Evolutionary conservation across 768 basidiomycete genomes (phyloP).

Genomic region (Calocera cornea): DNA sequence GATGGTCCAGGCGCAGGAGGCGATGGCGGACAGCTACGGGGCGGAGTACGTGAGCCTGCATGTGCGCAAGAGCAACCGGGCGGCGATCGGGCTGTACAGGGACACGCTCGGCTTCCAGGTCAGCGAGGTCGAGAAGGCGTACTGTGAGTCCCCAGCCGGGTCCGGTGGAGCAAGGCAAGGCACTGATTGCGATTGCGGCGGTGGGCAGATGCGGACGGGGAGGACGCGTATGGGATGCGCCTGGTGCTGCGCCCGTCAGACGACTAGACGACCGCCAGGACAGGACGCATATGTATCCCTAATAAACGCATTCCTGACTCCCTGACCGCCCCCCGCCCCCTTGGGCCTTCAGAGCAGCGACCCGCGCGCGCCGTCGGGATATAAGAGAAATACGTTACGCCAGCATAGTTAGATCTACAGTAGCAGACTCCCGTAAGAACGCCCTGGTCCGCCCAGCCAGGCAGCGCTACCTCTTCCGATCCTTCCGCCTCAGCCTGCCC

Average conservation of each 20-base stretch:
- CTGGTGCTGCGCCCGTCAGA: slow-evolving; percentile 32
- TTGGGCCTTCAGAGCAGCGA: no score
- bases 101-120: slow-evolving; percentile 86
- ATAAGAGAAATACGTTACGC: not conserved
- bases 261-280: not conserved
- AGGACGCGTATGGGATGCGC: slow-evolving; percentile 88
- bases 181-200: no score
- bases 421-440: not conserved
- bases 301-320: not conserved
- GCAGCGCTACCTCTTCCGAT: not conserved
- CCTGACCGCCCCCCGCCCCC: not conserved
- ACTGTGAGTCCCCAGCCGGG: slow-evolving; percentile 49
- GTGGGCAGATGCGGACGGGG: slow-evolving; percentile 74
- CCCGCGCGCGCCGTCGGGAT: no score
- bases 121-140: slow-evolving; percentile 71
- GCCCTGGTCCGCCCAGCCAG: not conserved
- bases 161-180: no score
- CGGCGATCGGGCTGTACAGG: slow-evolving; percentile 75
- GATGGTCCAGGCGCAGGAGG: slow-evolving; percentile 85
- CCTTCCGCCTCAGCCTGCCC: not conserved
- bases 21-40: slow-evolving; percentile 79
- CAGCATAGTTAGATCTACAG: not conserved
- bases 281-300: no score
- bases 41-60: slow-evolving; percentile 78
- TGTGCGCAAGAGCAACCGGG: slow-evolving; percentile 88